phyloP scores from a whole-genome alignment of 2,329 filamentous ascomycete species.

The Hypoxylon sp. region DNA sequence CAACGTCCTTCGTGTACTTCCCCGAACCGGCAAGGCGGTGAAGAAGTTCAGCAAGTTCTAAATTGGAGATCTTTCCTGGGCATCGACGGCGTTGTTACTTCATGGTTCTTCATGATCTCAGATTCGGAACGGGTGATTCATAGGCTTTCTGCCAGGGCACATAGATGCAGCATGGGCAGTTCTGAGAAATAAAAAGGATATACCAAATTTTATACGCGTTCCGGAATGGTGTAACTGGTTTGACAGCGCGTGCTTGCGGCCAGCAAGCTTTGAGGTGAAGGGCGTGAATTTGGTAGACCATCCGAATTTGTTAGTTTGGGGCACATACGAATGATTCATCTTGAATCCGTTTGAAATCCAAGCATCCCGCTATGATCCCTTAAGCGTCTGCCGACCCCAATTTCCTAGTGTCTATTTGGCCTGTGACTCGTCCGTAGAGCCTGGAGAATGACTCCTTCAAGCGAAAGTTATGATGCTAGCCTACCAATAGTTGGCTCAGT shows the following conservation, averaged over 20 bases:
- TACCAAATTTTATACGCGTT: slow-evolving; percentile 43
- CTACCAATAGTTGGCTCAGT: not conserved
- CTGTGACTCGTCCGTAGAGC: not conserved
- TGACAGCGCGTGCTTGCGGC: not conserved
- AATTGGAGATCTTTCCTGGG: slow-evolving; percentile 64
- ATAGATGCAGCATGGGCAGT: slow-evolving; percentile 53
- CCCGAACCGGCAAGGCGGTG: slow-evolving; percentile 95
- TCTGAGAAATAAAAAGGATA: slow-evolving; percentile 56
- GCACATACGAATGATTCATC: not conserved
- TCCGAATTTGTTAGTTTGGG: slow-evolving; percentile 1
- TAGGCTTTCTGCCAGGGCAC: slow-evolving; percentile 55
- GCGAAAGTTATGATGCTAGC: not conserved
- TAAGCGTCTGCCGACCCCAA: not conserved
- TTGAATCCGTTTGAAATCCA: not conserved
- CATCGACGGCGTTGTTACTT: slow-evolving; percentile 69
- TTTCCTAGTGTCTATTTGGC: not conserved
- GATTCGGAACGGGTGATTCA: slow-evolving; percentile 57
- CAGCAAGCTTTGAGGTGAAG: not conserved
- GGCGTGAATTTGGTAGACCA: not conserved
- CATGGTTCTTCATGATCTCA: slow-evolving; percentile 61
- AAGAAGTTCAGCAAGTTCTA: slow-evolving; percentile 99
- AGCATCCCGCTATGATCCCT: not conserved
- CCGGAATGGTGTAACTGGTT: slow-evolving; percentile 11
- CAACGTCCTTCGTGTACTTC: slow-evolving; percentile 99
- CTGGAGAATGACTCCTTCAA: not conserved